Evolutionary conservation across 305 asterid species (phyloP).

Genomic region (Rubia tinctorum): DNA sequence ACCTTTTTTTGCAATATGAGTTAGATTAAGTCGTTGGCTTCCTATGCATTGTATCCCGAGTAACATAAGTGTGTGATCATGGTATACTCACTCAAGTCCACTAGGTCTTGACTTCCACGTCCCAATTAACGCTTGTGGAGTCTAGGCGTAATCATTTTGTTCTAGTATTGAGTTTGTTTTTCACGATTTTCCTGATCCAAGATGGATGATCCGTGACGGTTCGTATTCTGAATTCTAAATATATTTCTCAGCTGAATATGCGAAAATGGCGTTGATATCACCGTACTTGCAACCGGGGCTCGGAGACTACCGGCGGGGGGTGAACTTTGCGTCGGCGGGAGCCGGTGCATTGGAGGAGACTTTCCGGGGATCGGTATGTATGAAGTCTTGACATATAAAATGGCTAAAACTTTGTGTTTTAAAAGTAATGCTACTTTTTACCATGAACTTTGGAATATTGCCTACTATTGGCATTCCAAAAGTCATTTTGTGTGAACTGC

Average conservation of each 20-base stretch:
- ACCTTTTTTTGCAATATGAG: no score
- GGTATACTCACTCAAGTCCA: no score
- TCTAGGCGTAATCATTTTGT: no score
- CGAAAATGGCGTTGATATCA: conserved; percentile 40
- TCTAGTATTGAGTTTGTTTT: no score
- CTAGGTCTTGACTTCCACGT: no score
- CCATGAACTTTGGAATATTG: not conserved
- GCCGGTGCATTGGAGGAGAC: conserved; percentile 62
- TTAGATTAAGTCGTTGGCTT: no score
- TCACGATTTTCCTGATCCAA: no score
- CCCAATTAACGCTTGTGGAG: no score
- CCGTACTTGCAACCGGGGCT: conserved; percentile 44
- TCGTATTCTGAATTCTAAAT: not conserved
- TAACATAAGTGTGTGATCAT: no score
- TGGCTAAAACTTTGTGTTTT: not conserved
- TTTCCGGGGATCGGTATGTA: conserved; percentile 52
- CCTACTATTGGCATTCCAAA: not conserved
- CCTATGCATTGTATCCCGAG: no score
- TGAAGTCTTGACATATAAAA: not conserved
- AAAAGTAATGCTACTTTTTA: not conserved
- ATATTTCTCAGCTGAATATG: conserved; percentile 31
- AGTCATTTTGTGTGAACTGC: not conserved
- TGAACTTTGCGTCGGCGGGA: conserved; percentile 74
- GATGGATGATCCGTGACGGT: no score
- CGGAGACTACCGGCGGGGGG: conserved; percentile 28